phyloP scores from a whole-genome alignment of 306 rosid species.

The Chamaecrista fasciculata region DNA sequence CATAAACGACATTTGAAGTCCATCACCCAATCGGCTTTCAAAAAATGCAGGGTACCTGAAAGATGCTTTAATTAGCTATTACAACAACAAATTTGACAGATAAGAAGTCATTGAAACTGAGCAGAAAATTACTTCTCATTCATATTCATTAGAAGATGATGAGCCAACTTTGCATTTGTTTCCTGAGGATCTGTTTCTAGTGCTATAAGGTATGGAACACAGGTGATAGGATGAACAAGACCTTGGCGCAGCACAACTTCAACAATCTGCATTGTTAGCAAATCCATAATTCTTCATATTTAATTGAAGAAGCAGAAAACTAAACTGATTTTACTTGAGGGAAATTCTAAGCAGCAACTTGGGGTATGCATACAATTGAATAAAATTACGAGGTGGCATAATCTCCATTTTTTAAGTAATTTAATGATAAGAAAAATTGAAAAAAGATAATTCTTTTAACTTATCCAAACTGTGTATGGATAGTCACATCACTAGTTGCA shows the following conservation, averaged over 20 bases:
- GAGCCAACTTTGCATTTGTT: slow-evolving; percentile 82
- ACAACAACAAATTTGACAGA: slow-evolving; percentile 18
- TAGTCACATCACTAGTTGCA: too few species aligned
- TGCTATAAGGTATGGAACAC: slow-evolving; percentile 97
- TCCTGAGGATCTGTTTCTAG: slow-evolving; percentile 94
- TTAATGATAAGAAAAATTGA: too few species aligned
- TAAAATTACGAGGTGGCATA: too few species aligned
- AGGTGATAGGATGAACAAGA: slow-evolving; percentile 97
- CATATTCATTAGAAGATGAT: slow-evolving; percentile 93
- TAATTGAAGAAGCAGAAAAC: slow-evolving; percentile 4
- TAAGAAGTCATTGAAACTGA: slow-evolving; percentile 14
- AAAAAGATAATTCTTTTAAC: too few species aligned
- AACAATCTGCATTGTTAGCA: slow-evolving; percentile 66
- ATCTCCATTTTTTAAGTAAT: too few species aligned
- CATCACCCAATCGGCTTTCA: slow-evolving; percentile 97
- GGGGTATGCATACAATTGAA: too few species aligned
- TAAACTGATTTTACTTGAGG: neutral
- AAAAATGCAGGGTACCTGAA: slow-evolving; percentile 98
- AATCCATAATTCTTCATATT: neutral
- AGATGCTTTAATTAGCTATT: slow-evolving; percentile 35
- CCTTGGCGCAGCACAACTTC: slow-evolving; percentile 98
- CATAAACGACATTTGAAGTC: slow-evolving; percentile 91
- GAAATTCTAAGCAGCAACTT: too few species aligned
- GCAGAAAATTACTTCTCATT: slow-evolving; percentile 74
- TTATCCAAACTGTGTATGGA: too few species aligned